phyloP scores from a whole-genome alignment of 2,329 filamentous ascomycete species.

The Botrytis aclada region DNA sequence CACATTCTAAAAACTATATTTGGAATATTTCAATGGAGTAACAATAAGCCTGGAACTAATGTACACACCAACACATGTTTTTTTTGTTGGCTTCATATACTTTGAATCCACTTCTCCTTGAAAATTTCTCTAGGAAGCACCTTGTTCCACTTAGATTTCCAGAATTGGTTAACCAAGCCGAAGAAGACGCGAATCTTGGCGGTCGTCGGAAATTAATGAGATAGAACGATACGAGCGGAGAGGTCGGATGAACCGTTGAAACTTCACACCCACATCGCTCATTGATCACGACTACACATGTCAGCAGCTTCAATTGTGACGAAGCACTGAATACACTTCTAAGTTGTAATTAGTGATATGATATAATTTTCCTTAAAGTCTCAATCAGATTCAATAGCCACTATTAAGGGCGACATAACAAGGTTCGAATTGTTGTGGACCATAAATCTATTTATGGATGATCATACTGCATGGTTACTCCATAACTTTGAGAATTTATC shows the following conservation, averaged over 20 bases:
- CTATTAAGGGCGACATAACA: background rate
- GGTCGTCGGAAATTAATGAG: background rate
- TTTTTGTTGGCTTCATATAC: background rate
- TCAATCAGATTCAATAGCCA: background rate
- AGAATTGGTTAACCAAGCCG: background rate
- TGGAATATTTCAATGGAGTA: background rate
- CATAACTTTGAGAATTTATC: background rate
- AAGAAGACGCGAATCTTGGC: background rate
- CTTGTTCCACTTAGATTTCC: background rate
- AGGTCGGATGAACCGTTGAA: background rate
- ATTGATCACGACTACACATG: background rate
- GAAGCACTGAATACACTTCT: background rate
- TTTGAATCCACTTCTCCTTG: background rate
- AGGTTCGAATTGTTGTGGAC: background rate
- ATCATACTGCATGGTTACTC: background rate
- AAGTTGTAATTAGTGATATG: background rate
- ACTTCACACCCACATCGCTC: background rate
- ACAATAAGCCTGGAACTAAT: background rate
- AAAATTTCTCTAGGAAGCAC: background rate
- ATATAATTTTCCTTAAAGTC: background rate
- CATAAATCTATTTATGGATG: conserved; percentile 1
- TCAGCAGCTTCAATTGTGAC: background rate
- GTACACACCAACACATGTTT: background rate
- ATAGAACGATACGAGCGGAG: background rate
- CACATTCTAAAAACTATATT: background rate